phyloP scores from a whole-genome alignment of 2,329 filamentous ascomycete genomes.

The Fusarium verrucosum region DNA sequence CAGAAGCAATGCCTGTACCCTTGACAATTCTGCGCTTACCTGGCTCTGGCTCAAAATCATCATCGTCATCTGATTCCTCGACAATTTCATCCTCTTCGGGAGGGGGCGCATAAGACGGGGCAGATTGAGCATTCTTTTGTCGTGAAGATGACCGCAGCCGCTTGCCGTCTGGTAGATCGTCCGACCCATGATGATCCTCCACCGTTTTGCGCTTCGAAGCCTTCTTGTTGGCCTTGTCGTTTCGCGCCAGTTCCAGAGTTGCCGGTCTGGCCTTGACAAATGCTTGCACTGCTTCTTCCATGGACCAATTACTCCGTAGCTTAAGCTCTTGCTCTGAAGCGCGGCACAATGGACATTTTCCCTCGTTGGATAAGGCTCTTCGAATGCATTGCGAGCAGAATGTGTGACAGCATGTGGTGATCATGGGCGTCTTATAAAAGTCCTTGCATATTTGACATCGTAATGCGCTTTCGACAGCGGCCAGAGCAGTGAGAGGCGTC shows the following conservation, averaged over 20 bases:
- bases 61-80: constrained; percentile 43
- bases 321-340: constrained; percentile 82
- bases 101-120: constrained; percentile 42
- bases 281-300: constrained; percentile 84
- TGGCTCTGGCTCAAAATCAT: constrained; percentile 46
- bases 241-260: constrained; percentile 71
- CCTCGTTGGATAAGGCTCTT: constrained; percentile 80
- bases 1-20: neutral
- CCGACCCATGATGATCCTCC: constrained; percentile 44
- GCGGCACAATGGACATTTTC: constrained; percentile 88
- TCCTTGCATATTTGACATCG: constrained; percentile 99
- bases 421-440: constrained; percentile 93
- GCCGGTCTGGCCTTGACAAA: constrained; percentile 73
- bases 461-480: constrained; percentile 81
- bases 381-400: constrained; percentile 98
- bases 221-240: constrained; percentile 4
- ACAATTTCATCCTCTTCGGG: constrained; percentile 40
- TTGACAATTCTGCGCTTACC: constrained; percentile 22
- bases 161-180: constrained; percentile 53
- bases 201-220: constrained; percentile 64
- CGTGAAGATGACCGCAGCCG: constrained; percentile 63
- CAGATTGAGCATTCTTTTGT: constrained; percentile 55
- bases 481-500: constrained; percentile 73
- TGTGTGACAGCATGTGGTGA: constrained; percentile 93
- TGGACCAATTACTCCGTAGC: constrained; percentile 82